Percentiles rank a stretch among this genome's conserved stretches.
phyloP scores from a whole-genome alignment of 768 basidiomycete species.

The Boletus reticulatus region DNA sequence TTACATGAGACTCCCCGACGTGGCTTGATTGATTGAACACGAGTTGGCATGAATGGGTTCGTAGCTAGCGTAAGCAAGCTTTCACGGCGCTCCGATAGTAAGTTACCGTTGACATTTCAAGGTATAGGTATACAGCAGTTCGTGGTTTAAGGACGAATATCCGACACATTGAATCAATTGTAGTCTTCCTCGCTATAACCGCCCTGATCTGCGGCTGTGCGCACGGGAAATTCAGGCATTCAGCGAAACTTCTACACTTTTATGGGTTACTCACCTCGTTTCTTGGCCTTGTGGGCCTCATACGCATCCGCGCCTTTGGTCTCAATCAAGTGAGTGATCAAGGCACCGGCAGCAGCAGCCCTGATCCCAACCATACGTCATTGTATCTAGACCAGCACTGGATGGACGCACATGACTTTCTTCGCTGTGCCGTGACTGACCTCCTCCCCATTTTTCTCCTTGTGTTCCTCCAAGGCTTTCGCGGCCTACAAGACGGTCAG shows the following conservation, averaged over 20 bases:
- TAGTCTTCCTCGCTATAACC: too few relatives aligned
- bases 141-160: too few relatives aligned
- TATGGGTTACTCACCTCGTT: constrained; percentile 25
- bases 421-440: constrained; percentile 53
- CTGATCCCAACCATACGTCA: constrained; percentile 25
- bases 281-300: constrained; percentile 43
- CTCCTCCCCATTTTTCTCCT: constrained; percentile 46
- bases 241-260: not conserved
- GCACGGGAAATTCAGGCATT: not conserved
- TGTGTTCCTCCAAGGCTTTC: constrained; percentile 61
- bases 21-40: too few relatives aligned
- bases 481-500: constrained; percentile 44
- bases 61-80: too few relatives aligned
- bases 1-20: too few relatives aligned
- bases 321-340: constrained; percentile 54
- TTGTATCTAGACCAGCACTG: not conserved
- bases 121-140: constrained; percentile 5
- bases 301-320: constrained; percentile 55
- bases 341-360: constrained; percentile 54
- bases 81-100: too few relatives aligned
- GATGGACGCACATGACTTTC: constrained; percentile 42
- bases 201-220: not conserved
- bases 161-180: too few relatives aligned
- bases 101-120: not conserved
- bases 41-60: too few relatives aligned